These are phyloP conservation scores for Coccomyxa sp. DNA, from an alignment of 139 green algal species.

Conservation along the genomic window DNA sequence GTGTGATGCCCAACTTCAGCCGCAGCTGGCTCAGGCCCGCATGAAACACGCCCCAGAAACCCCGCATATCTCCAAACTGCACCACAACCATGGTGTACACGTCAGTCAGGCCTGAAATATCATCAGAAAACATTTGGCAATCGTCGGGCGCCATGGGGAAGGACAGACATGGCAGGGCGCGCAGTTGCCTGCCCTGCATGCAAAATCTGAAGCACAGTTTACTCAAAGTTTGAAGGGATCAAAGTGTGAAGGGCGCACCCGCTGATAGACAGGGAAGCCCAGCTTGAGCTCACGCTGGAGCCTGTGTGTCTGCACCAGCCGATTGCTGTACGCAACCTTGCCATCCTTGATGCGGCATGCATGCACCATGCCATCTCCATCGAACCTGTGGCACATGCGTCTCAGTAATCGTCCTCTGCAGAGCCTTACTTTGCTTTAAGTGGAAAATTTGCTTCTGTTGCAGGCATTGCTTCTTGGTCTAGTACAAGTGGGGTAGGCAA, in stretches of 20 bases:
- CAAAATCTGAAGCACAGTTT: not conserved
- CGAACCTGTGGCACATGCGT: slow-evolving; percentile 42
- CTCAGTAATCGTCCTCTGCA: too few relatives aligned
- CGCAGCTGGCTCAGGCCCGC: slow-evolving; percentile 1
- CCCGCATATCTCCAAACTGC: slow-evolving; percentile 18
- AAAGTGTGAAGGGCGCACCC: slow-evolving; percentile 4
- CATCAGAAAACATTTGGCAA: not conserved
- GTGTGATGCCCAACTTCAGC: slow-evolving; percentile 8
- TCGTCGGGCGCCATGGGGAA: not conserved
- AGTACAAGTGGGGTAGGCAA: too few relatives aligned
- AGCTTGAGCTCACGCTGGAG: slow-evolving; percentile 32
- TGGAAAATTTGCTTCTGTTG: too few relatives aligned
- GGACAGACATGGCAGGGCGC: not conserved
- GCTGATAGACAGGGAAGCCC: slow-evolving; percentile 29
- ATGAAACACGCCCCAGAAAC: not conserved
- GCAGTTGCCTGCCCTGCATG: too few relatives aligned
- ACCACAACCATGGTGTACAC: not conserved
- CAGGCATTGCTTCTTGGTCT: too few relatives aligned
- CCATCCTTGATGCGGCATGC: slow-evolving; percentile 51
- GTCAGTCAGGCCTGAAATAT: not conserved
- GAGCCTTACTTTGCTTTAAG: not conserved
- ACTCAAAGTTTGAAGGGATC: not conserved
- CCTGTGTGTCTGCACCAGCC: slow-evolving; percentile 52
- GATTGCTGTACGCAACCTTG: slow-evolving; percentile 60
- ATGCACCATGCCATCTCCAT: slow-evolving; percentile 82